Evolutionary conservation across 2,329 filamentous ascomycete genomes (phyloP).

Genomic region (Xylariaceae sp.): DNA sequence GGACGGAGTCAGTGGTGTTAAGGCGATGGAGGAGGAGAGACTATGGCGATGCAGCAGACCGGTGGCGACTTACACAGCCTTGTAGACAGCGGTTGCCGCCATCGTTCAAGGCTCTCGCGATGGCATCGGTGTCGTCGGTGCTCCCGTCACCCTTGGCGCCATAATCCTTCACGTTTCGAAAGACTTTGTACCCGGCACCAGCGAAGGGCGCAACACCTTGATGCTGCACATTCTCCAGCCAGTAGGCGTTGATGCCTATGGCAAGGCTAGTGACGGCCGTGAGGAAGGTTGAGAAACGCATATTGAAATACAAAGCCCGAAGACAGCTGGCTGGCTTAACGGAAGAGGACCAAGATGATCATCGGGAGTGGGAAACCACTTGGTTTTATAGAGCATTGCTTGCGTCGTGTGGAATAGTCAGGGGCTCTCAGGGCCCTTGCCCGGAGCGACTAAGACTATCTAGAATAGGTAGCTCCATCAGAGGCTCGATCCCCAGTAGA

Average conservation of each 20-base stretch:
- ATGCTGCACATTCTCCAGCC: conserved; percentile 33
- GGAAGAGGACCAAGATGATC: conserved; percentile 6
- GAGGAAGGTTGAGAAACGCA: conserved; percentile 29
- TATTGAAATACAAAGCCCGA: conserved; percentile 19
- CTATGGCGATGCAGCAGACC: too few species aligned
- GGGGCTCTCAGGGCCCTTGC: too few species aligned
- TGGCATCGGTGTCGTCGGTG: conserved; percentile 43
- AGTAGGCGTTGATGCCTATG: conserved; percentile 29
- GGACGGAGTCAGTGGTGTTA: neutral
- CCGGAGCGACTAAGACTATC: conserved; percentile 4
- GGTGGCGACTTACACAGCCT: conserved; percentile 37
- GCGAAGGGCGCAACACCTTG: conserved; percentile 41
- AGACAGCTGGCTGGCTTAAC: conserved; percentile 10
- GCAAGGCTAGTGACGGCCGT: conserved; percentile 27
- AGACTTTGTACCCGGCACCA: conserved; percentile 37
- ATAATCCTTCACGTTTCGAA: conserved; percentile 44
- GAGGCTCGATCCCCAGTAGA: conserved; percentile 7
- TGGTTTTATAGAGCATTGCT: conserved; percentile 22
- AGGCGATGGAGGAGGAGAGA: too few species aligned
- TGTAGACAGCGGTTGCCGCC: conserved; percentile 37
- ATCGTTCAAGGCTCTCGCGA: conserved; percentile 38
- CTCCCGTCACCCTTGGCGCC: conserved; percentile 41
- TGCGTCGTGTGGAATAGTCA: too few species aligned
- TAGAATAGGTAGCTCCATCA: conserved; percentile 9
- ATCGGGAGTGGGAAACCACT: conserved; percentile 16